These are phyloP conservation scores for Pyronema domesticum DNA, from an alignment of 495 filamentous ascomycete species.

Conservation along the genomic window DNA sequence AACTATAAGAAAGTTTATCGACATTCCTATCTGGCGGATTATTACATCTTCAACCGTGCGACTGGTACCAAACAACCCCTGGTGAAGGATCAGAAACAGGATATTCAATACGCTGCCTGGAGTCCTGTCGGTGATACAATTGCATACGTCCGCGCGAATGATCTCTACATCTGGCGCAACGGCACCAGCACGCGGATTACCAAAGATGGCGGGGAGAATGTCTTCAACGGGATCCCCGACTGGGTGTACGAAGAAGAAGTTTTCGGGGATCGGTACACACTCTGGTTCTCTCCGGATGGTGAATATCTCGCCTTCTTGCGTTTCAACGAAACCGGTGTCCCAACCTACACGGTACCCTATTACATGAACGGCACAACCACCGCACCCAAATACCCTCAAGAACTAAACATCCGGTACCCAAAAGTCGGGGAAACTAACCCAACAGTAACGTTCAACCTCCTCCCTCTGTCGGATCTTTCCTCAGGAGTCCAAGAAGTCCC, in stretches of 20 bases:
- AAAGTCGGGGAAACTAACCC: conserved; percentile 21
- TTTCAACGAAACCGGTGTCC: conserved; percentile 40
- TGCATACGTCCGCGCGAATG: conserved; percentile 39
- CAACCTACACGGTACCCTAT: conserved; percentile 39
- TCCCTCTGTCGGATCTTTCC: conserved; percentile 26
- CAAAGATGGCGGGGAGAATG: conserved; percentile 34
- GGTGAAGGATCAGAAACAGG: conserved; percentile 31
- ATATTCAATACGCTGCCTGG: conserved; percentile 41
- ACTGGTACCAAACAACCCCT: conserved; percentile 30
- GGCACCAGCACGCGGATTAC: conserved; percentile 35
- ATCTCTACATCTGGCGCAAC: conserved; percentile 36
- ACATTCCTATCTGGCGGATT: conserved; percentile 40
- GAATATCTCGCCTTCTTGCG: conserved; percentile 37
- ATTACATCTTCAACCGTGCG: conserved; percentile 34
- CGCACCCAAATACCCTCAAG: conserved; percentile 34
- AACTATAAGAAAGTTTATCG: conserved; percentile 42
- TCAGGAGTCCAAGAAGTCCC: conserved; percentile 23
- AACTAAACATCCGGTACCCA: conserved; percentile 28
- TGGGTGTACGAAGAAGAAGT: conserved; percentile 51
- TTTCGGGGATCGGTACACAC: conserved; percentile 30
- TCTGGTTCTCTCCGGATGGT: conserved; percentile 43
- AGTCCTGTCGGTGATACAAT: conserved; percentile 32
- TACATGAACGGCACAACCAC: conserved; percentile 34
- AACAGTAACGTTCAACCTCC: conserved; percentile 33
- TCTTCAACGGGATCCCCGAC: conserved; percentile 42